Evolutionary conservation across 2,329 filamentous ascomycete genomes (phyloP), one percentile per base, ranked within the genome.

Genomic region (Colletotrichum siamense): DNA sequence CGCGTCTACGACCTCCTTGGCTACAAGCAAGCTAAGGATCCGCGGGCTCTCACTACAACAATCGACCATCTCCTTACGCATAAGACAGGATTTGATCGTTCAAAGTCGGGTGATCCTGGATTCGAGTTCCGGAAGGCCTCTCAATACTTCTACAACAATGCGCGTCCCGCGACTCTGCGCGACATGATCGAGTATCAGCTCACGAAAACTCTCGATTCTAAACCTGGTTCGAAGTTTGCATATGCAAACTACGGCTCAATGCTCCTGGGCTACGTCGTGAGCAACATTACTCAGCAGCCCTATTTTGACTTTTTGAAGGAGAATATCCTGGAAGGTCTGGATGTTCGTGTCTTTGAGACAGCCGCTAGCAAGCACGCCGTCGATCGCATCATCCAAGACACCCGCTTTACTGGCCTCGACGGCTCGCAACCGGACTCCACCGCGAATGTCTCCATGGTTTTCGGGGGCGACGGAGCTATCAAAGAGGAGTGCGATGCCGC

Each of bases 151-250:
- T 57, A 44, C 39, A 61, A 75, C 24, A 68, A 69, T 10, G 64
- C 59, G 13, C 73, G 57, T 12, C 52, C 78, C 12, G 76, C 76
- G 2, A 76, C 57, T 8, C 65, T 79, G 15, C 44, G 55, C 15
- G 77, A 79, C 39, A 49, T 79, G 26, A 79, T 79, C 24, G 76
- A 79, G n/a, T 79, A 71, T 39, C 78, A 76, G 49, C 18, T 76
- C 6, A 34, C 16, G 9, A 34, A 64, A 30, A 66, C 74, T 4
- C 74, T 79, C 24, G 77, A 77, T 59, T 78, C 55, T 32, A 57
- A 55, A 10, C 76, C 77, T 1, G 69, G 70, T 7, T 9, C 55
- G 9, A 24, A 63, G 2, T 36, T 16, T 18, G 30, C 24, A 10
- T 78, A 78, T 65, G 68, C 76, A 22, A 79, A 79, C 39, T 78